Base-by-base conservation (phyloP, 257 asterid genomes). In the Fraxinus anomala region DNA sequence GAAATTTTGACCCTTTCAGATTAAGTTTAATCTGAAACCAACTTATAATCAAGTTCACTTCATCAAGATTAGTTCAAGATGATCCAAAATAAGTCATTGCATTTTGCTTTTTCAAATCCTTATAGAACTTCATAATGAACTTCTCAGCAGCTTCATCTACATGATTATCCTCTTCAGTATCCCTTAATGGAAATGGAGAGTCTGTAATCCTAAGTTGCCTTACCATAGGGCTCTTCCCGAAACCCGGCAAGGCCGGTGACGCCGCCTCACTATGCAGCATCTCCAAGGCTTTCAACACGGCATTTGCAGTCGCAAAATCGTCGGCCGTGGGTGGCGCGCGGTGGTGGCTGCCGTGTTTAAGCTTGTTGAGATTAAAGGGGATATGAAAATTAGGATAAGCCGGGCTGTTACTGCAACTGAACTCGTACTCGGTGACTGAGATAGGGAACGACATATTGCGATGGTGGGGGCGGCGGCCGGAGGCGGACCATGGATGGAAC, bases 371-470 rank as follows among this genome's bases (percentile, higher is more conserved):
- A 75, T 83, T 76, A 72, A 90, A 86, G 13, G 91, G 90, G 42
- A 85, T 82, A 66, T 59, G 83, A 82, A 84, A 85, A 47, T 40
- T 59, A 5, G 84, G 84, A 68, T 67, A 71, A 5, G 89, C 91
- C 0, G 96, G 98, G 83, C 90, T 92, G 89, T 80, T 84, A 40
- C 92, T 84, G 93, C 96, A 94, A 86, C 96, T 94, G 87, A 89
- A 92, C 82, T 94, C 98, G 79, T 91, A 89, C 17, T 92, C 94
- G 34, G 83, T 69, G 37, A 73, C 28, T 3, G 85, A 80, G 28
- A 73, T 26, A 4, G 85, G 81, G 79, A 76, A 78, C 4, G 80
- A 71, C 39, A 68, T 67, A 9, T 65, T 85, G 10, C 73, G 68
- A 33, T 76, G 73, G 24, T 67, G 61, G 13, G 80, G 14, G 75